A percentile compares a stretch with the other conserved stretches of the same genome.
phyloP scores from a whole-genome alignment of 2,329 filamentous ascomycete species.

The Monosporascus sp. region DNA sequence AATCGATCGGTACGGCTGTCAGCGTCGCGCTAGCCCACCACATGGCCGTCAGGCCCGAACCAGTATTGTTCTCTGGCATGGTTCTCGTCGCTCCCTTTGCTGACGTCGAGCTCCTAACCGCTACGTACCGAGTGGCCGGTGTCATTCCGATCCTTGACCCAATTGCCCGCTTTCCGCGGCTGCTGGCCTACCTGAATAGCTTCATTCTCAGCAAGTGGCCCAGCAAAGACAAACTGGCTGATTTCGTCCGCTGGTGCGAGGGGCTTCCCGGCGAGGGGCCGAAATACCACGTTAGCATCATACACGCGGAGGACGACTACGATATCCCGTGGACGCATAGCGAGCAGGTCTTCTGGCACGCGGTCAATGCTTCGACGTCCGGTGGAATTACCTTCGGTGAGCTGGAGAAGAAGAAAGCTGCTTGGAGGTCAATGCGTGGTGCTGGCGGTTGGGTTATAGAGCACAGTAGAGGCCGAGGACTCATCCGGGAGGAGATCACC shows the following conservation, averaged over 20 bases:
- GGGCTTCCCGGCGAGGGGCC: conserved; percentile 11
- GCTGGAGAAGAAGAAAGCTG: conserved; percentile 38
- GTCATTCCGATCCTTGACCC: conserved; percentile 49
- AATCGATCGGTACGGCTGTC: conserved; percentile 52
- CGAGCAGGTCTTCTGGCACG: conserved; percentile 47
- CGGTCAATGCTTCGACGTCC: conserved; percentile 42
- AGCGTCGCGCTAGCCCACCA: conserved; percentile 24
- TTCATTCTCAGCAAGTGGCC: conserved; percentile 47
- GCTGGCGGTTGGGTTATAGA: conserved; percentile 45
- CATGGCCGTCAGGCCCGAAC: conserved; percentile 23
- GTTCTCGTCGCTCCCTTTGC: conserved; percentile 54
- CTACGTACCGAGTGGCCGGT: conserved; percentile 53
- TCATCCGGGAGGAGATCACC: conserved; percentile 49
- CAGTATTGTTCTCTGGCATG: conserved; percentile 46
- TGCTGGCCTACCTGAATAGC: conserved; percentile 40
- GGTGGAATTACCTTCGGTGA: conserved; percentile 35
- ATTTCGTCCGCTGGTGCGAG: conserved; percentile 35
- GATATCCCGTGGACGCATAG: conserved; percentile 47
- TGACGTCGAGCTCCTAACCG: conserved; percentile 46
- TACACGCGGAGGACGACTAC: conserved; percentile 48
- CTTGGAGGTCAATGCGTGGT: conserved; percentile 34
- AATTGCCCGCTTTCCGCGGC: conserved; percentile 39
- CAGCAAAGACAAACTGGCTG: conserved; percentile 42
- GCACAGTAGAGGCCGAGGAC: conserved; percentile 38
- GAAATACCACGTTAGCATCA: conserved; percentile 40